Conservation (phyloP, 2,329 filamentous ascomycete genomes). For the Tympanopsis confertula region DNA sequence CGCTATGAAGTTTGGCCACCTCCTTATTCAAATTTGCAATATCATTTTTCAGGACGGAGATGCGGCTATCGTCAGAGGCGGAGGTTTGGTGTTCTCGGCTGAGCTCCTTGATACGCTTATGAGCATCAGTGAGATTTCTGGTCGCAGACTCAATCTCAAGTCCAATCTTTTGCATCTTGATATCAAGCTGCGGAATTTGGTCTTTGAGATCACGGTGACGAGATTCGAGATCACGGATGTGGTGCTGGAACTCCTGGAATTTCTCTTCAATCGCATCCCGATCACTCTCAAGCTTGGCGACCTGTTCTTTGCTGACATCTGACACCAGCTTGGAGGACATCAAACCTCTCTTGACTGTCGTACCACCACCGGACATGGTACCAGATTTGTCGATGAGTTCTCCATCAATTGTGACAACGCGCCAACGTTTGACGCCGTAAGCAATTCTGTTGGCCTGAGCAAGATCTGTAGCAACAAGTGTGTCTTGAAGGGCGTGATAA, state of each 20-base stretch:
- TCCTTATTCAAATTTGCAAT: slow-evolving; percentile 67
- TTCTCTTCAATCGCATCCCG: slow-evolving; percentile 74
- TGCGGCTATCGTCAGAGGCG: slow-evolving; percentile 67
- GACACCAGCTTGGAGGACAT: slow-evolving; percentile 80
- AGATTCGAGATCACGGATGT: slow-evolving; percentile 68
- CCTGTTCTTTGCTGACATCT: slow-evolving; percentile 68
- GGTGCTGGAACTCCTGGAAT: slow-evolving; percentile 74
- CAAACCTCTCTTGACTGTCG: slow-evolving; percentile 74
- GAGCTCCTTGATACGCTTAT: slow-evolving; percentile 77
- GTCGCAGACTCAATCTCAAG: slow-evolving; percentile 82
- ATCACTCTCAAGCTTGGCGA: slow-evolving; percentile 74
- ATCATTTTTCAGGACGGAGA: slow-evolving; percentile 63
- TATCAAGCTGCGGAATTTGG: slow-evolving; percentile 78
- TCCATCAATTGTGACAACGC: slow-evolving; percentile 88
- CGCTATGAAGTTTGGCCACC: slow-evolving; percentile 65
- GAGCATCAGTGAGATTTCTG: slow-evolving; percentile 71
- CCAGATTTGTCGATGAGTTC: slow-evolving; percentile 96
- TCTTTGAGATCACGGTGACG: slow-evolving; percentile 62
- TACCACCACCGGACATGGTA: slow-evolving; percentile 97
- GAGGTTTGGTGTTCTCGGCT: slow-evolving; percentile 70
- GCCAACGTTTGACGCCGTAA: slow-evolving; percentile 86
- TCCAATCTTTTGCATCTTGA: slow-evolving; percentile 77
- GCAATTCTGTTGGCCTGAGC: slow-evolving; percentile 96
- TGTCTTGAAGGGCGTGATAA: slow-evolving; percentile 90
- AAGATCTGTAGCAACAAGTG: slow-evolving; percentile 80